A percentile compares a stretch with the other conserved stretches of the same genome.
Conservation (phyloP, 2,329 filamentous ascomycete genomes). For the Fusarium anguioides region DNA sequence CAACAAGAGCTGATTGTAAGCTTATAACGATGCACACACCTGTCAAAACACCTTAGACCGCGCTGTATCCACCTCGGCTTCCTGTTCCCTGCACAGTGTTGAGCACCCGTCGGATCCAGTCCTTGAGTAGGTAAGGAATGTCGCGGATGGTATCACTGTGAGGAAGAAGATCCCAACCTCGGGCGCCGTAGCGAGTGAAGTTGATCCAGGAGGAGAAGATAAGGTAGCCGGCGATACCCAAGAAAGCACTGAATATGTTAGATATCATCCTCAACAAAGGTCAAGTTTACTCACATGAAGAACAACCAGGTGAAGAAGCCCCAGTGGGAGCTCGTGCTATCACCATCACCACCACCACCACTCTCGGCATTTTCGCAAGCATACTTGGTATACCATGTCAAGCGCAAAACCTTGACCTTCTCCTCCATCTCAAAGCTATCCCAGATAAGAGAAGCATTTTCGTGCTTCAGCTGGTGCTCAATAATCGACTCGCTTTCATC, state of each 20-base stretch:
- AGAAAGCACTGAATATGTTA: conserved; percentile 75
- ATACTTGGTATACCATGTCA: conserved; percentile 89
- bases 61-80: conserved; percentile 91
- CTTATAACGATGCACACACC: conserved; percentile 6
- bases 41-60: conserved; percentile 69
- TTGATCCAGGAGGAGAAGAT: conserved; percentile 99
- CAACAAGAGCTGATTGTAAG: not conserved
- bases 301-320: conserved; percentile 98
- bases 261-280: not conserved
- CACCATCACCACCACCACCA: conserved; percentile 55
- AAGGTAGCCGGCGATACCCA: conserved; percentile 86
- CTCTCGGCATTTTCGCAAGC: conserved; percentile 74
- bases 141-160: conserved; percentile 94
- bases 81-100: conserved; percentile 87
- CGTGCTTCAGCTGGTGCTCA: conserved; percentile 65
- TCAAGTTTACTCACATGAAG: conserved; percentile 76
- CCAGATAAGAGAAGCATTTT: conserved; percentile 76
- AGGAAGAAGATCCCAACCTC: conserved; percentile 94
- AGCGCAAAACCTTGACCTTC: conserved; percentile 70
- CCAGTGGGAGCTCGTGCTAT: conserved; percentile 72
- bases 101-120: conserved; percentile 82
- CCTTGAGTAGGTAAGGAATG: conserved; percentile 89
- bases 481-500: conserved; percentile 55
- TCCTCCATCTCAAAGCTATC: conserved; percentile 74
- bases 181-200: conserved; percentile 94